These are phyloP conservation scores for Clarireedia homoeocarpa DNA, from an alignment of 2,329 filamentous ascomycete genomes.

Conservation along the genomic window DNA sequence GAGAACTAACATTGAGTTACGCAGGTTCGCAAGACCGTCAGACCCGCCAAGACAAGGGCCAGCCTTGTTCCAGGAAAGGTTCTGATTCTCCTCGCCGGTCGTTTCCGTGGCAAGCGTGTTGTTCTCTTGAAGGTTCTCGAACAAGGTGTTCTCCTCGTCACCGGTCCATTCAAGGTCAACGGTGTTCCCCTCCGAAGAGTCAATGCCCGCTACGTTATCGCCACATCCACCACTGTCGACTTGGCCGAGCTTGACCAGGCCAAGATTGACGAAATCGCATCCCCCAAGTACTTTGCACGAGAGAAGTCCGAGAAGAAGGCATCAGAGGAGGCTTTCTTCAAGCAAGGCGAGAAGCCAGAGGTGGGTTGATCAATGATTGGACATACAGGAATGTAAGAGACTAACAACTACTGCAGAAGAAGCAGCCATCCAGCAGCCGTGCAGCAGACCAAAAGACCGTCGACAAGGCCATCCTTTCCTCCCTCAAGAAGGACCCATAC, in stretches of 20 bases:
- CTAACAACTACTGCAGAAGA: constrained; percentile 61
- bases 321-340: constrained; percentile 98
- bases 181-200: constrained; percentile 94
- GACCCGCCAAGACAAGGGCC: constrained; percentile 77
- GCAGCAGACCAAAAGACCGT: constrained; percentile 97
- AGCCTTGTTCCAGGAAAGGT: constrained; percentile 91
- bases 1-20: constrained; percentile 23
- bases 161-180: constrained; percentile 99
- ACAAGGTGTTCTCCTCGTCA: constrained; percentile 97
- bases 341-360: constrained; percentile 97
- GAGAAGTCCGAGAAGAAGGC: constrained; percentile 95
- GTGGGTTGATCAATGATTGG: constrained; percentile 44
- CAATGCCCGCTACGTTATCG: constrained; percentile 90
- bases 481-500: constrained; percentile 97
- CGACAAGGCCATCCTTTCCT: constrained; percentile 90
- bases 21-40: constrained; percentile 91
- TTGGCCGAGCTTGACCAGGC: constrained; percentile 78
- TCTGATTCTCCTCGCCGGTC: constrained; percentile 97
- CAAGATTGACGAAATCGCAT: constrained; percentile 74
- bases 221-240: constrained; percentile 79
- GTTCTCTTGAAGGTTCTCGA: constrained; percentile 96
- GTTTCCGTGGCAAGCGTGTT: constrained; percentile 99
- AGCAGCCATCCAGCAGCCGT: constrained; percentile 85
- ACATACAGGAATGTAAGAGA: neutral
- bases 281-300: constrained; percentile 86